Conservation (phyloP, 306 rosid species). For the Glycine soja region DNA sequence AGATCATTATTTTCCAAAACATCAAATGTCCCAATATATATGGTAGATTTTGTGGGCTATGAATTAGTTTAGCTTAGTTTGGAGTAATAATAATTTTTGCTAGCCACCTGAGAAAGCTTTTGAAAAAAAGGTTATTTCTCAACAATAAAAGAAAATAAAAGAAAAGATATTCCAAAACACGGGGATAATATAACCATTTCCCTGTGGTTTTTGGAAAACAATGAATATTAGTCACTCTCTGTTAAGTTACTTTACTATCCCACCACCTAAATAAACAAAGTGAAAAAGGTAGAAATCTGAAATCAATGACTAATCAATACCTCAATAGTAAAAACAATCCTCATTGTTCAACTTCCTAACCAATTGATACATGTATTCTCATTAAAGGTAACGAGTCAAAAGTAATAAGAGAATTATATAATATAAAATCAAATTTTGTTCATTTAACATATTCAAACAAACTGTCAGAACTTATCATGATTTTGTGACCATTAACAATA, state of each 20-base stretch:
- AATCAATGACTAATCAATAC: background rate
- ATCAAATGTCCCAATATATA: background rate
- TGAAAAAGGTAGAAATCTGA: background rate
- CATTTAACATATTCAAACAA: constrained; percentile 13
- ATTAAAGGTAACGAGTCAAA: background rate
- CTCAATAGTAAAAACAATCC: background rate
- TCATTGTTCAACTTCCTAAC: constrained; percentile 19
- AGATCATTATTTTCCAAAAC: background rate
- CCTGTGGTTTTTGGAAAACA: background rate
- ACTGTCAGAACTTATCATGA: constrained; percentile 4
- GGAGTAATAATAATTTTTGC: background rate
- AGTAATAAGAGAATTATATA: background rate
- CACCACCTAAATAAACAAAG: background rate
- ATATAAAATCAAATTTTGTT: background rate
- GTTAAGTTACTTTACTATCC: background rate
- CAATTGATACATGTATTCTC: background rate
- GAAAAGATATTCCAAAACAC: background rate
- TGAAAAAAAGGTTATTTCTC: background rate
- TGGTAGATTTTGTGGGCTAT: background rate
- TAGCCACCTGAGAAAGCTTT: background rate
- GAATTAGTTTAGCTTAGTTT: background rate
- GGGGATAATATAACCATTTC: background rate
- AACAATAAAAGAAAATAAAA: too few relatives aligned
- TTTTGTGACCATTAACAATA: constrained; percentile 8
- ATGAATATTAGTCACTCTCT: background rate